Evolutionary conservation across 75 land plant species (phyloP).

Genomic region (Picea glauca): DNA sequence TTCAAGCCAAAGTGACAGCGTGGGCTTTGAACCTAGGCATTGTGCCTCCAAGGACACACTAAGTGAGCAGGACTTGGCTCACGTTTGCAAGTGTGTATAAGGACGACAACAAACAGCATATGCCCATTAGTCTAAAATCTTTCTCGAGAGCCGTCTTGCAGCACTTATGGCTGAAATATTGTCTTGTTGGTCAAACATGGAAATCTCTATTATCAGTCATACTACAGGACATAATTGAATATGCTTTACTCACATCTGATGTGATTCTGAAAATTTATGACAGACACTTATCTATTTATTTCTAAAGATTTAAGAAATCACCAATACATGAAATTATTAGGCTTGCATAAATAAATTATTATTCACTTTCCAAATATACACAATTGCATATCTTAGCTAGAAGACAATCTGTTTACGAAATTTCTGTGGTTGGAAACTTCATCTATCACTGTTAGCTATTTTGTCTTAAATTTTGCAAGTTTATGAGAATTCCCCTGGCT

Average conservation of each 20-base stretch:
- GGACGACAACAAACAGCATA: not conserved
- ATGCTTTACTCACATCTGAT: too few species aligned
- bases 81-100: too few species aligned
- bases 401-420: not conserved
- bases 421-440: not conserved
- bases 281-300: too few species aligned
- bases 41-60: too few species aligned
- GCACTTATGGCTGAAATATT: not conserved
- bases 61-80: too few species aligned
- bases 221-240: too few species aligned
- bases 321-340: too few species aligned
- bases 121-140: not conserved
- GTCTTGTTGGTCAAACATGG: not conserved
- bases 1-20: too few species aligned
- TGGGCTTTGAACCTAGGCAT: too few species aligned
- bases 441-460: not conserved
- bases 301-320: too few species aligned
- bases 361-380: not conserved
- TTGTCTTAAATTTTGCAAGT: not conserved
- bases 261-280: too few species aligned
- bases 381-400: not conserved
- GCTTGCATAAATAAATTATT: not conserved
- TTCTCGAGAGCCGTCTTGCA: not conserved
- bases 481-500: not conserved
- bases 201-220: not conserved